Conservation (phyloP, 179 eudicot species). For the Nepenthes alata region DNA sequence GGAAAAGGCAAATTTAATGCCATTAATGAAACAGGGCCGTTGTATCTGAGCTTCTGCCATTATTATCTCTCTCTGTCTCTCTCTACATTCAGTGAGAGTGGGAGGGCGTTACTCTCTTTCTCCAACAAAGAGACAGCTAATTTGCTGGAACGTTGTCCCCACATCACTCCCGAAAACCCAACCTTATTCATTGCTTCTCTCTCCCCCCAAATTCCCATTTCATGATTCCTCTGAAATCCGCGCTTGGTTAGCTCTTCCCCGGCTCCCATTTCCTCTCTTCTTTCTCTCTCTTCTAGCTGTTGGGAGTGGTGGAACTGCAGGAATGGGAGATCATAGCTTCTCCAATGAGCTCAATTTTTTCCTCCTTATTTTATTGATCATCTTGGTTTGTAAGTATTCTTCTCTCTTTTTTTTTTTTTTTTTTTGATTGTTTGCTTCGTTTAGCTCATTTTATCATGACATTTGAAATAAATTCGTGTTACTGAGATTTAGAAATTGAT, state of each 20-base stretch:
- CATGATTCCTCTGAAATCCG: not conserved
- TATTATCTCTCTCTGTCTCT: slow-evolving; percentile 2
- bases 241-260: not conserved
- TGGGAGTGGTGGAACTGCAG: slow-evolving; percentile 4
- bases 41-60: not conserved
- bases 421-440: not conserved
- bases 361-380: slow-evolving; percentile 28
- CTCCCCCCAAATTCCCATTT: not conserved
- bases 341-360: slow-evolving; percentile 18
- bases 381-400: slow-evolving; percentile 40
- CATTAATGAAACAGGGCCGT: too few relatives aligned
- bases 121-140: slow-evolving; percentile 15
- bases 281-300: not conserved
- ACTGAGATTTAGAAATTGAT: too few relatives aligned
- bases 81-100: not conserved
- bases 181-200: not conserved
- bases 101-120: slow-evolving; percentile 1
- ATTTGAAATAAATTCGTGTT: not conserved
- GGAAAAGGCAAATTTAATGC: too few relatives aligned
- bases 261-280: not conserved
- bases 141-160: slow-evolving; percentile 19
- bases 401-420: not conserved
- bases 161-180: slow-evolving; percentile 12
- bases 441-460: slow-evolving; percentile 13
- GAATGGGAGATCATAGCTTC: slow-evolving; percentile 30